These are phyloP conservation scores for Angophora floribunda DNA, from an alignment of 345 rosid genomes.

Conservation along the genomic window DNA sequence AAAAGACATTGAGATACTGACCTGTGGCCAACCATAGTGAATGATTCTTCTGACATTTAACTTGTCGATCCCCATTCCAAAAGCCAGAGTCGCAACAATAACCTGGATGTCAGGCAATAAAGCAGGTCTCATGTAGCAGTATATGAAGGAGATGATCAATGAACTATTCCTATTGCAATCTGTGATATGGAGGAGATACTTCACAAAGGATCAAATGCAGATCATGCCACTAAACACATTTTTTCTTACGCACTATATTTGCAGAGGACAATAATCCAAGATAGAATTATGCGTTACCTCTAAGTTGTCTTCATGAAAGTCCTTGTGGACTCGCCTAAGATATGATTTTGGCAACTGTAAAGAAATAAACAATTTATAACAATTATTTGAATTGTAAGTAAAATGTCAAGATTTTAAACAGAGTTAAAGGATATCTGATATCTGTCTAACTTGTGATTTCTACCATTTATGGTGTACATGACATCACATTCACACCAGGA, in stretches of 20 bases:
- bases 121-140: background rate
- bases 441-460: background rate
- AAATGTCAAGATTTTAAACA: background rate
- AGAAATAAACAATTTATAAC: background rate
- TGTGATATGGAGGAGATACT: background rate
- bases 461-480: background rate
- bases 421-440: background rate
- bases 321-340: constrained; percentile 67
- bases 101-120: constrained; percentile 30
- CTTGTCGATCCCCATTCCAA: constrained; percentile 97
- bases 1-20: constrained; percentile 4
- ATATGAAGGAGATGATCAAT: background rate
- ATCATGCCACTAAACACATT: background rate
- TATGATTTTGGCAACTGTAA: constrained; percentile 68
- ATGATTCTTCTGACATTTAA: constrained; percentile 67
- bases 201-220: background rate
- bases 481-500: background rate
- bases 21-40: constrained; percentile 99
- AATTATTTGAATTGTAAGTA: background rate
- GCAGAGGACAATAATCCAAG: background rate
- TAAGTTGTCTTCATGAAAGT: constrained; percentile 58
- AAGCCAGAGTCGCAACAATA: constrained; percentile 85
- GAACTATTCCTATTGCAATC: background rate
- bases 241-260: background rate
- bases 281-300: constrained; percentile 33